Evolutionary conservation across 305 asterid species (phyloP), one percentile per base, ranked within the genome.

Genomic region (Rubia tinctorum): DNA sequence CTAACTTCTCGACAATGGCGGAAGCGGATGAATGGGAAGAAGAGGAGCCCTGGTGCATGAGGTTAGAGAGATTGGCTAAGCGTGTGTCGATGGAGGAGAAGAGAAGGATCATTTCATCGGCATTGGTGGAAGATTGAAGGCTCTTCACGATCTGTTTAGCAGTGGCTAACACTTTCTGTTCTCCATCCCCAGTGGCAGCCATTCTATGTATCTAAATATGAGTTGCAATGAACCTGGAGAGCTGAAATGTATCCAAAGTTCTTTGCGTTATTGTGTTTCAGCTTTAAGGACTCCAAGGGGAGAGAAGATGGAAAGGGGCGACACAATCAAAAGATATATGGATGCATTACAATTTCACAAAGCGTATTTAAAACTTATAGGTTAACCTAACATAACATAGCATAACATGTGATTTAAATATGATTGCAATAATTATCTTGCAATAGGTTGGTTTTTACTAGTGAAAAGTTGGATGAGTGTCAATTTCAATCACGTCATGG

Each of bases 131-230:
- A 59, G 88, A 87, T 63, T 89, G 86, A 8, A 93, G 96, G 18
- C 90, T 86, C 86, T 88, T 86, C 20, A 93, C 93, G 86, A 93
- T 93, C 89, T 91, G 95, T 81, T 90, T 96, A 30, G 97, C 97
- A 22, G 98, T 88, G 56, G 96, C 93, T 69, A 91, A 74, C 13
- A 91, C 95, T 81, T 89, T 93, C 73, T 93, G 96, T 72, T 91
- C 83, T 71, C 90, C 98, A 71, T 88, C n/a, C n/a, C n/a, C 90
- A 25, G 95, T 80, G 75, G 88, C 89, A 78, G 92, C 97, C 97
- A 91, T 92, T 60, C 30, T 40, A 3, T 43, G 47, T 43, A 43
- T 43, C 47, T 43, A n/a, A 5, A 5, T 4, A n/a, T n/a, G n/a
- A n/a, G n/a, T 4, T 22, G 63, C 63, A 20, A 58, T 55, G 61